Evolutionary conservation across 2,329 filamentous ascomycete genomes (phyloP).

Genomic region (Diaporthe humulicola): DNA sequence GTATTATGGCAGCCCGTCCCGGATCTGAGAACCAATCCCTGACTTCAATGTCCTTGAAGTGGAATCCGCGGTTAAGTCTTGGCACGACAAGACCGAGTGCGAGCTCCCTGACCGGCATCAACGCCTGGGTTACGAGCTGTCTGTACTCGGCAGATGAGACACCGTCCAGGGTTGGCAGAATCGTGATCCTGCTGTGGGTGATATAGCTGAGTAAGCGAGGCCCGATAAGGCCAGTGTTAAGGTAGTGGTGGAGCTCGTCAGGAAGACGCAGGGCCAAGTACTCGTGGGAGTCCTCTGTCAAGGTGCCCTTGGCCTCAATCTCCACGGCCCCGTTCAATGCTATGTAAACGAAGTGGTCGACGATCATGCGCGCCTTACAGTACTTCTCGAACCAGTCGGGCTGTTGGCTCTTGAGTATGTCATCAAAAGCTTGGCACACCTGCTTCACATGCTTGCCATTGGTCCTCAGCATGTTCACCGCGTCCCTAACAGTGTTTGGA

Average conservation of each 20-base stretch:
- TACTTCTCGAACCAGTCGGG: conserved; percentile 88
- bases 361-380: conserved; percentile 84
- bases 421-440: conserved; percentile 83
- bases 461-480: conserved; percentile 82
- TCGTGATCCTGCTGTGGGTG: conserved; percentile 81
- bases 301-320: conserved; percentile 78
- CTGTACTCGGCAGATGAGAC: conserved; percentile 85
- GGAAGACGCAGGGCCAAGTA: conserved; percentile 92
- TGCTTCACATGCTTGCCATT: conserved; percentile 77
- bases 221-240: conserved; percentile 85
- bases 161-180: conserved; percentile 89
- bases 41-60: conserved; percentile 82
- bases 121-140: conserved; percentile 79
- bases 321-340: conserved; percentile 81
- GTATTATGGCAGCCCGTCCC: conserved; percentile 74
- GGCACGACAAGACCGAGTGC: conserved; percentile 84
- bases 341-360: conserved; percentile 90
- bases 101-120: conserved; percentile 81
- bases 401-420: conserved; percentile 79
- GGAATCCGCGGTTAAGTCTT: conserved; percentile 85
- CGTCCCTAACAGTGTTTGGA: conserved; percentile 75
- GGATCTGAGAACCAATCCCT: conserved; percentile 87
- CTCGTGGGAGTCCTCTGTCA: conserved; percentile 87
- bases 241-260: conserved; percentile 90
- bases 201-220: conserved; percentile 86